Base-by-base conservation (phyloP, 2,329 filamentous ascomycete species). In the Botrytis squamosa region DNA sequence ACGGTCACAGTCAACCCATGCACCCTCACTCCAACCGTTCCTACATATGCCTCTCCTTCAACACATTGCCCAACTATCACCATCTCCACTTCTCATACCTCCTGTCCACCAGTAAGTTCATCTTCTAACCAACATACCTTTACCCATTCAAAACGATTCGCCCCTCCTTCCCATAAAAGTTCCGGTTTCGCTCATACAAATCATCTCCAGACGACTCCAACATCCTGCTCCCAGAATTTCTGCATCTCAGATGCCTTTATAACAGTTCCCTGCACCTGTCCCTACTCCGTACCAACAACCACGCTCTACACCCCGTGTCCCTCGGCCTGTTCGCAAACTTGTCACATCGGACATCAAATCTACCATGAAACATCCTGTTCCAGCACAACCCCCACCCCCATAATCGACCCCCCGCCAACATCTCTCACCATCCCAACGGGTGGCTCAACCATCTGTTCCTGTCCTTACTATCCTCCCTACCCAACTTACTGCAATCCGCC, bases 1-100 rank as follows among this genome's bases (percentile, higher is more conserved):
- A 36, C 33, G 8, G 22, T 71, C 40, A 71, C 63, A 46, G 33
- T 74, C 71, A 62, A 52, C 60, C 29, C 38, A 64, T 67, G 36
- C 44, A 14, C 62, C 18, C 29, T 57, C 49, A 46, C 62, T 22
- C 66, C 44, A 22, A 57, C 12, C 8, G 57, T 42, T 49, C 68
- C 60, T 9, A 33, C 57, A 14, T 29, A 59, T 42, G 25, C n/a
- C 25, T 46, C 55, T 38, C 62, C 38, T 20, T 65, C 40, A 57
- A 20, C 71, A 57, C 71, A 76, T 40, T 80, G 78, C 42, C 78
- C 77, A 52, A 79, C 77, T 4, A 72, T 80, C 12, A 80, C 79
- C 12, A 76, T 64, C 25, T 75, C 74, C 25, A 76, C 76, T 18
- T 65, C 70, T 57, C 55, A 42, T 7, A 29, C 70, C 29, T 66